Conservation (phyloP, 1,284 basidiomycete genomes). For the Sporisorium exsertum region DNA sequence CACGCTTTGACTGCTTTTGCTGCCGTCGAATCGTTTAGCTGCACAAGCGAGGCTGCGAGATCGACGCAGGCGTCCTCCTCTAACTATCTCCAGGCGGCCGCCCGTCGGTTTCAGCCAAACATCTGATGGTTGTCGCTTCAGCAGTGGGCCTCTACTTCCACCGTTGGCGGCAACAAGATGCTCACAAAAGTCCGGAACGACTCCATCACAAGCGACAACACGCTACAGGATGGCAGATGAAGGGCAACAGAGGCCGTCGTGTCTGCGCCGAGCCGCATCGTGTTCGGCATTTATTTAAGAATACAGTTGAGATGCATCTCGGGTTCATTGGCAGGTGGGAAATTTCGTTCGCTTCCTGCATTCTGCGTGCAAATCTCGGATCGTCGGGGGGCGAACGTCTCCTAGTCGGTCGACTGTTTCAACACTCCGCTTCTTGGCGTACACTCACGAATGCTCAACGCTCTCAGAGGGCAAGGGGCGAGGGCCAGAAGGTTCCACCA, state of each 20-base stretch:
- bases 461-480: neutral
- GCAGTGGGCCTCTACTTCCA: neutral
- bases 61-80: neutral
- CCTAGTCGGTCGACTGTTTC: neutral
- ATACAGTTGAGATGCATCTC: neutral
- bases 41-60: neutral
- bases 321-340: neutral
- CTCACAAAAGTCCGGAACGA: neutral
- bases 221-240: neutral
- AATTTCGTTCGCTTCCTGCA: neutral
- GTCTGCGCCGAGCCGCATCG: neutral
- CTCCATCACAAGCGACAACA: too few species aligned
- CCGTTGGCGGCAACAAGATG: neutral
- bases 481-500: neutral
- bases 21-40: neutral
- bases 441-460: neutral
- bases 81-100: neutral
- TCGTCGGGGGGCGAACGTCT: neutral
- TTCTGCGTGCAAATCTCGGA: neutral
- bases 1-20: neutral
- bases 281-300: constrained; percentile 3
- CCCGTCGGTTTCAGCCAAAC: neutral
- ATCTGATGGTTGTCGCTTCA: neutral
- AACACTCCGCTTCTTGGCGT: neutral
- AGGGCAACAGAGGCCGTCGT: neutral